These are phyloP conservation scores for Passiflora organensis DNA, from an alignment of 345 rosid genomes.

Conservation along the genomic window DNA sequence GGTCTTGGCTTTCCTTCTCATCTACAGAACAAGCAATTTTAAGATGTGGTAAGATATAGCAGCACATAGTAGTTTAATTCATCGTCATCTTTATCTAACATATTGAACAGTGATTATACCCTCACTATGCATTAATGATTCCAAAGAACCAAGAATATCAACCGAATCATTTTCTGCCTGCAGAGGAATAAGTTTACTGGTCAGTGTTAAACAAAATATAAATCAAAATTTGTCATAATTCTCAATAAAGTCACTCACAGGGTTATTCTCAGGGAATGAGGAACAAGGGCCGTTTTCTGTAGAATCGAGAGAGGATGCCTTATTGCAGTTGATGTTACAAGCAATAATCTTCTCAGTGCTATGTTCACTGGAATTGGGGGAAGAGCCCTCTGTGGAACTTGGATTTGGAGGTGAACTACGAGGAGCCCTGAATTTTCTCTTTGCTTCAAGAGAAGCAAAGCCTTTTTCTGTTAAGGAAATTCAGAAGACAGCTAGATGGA, in stretches of 20 bases:
- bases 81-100: background rate
- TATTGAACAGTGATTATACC: slow-evolving; percentile 1
- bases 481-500: background rate
- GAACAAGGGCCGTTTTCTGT: slow-evolving; percentile 9
- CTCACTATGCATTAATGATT: slow-evolving; percentile 34
- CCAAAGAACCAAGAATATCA: slow-evolving; percentile 21
- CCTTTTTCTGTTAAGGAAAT: slow-evolving; percentile 58
- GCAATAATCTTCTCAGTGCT: slow-evolving; percentile 26
- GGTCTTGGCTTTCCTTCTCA: slow-evolving; percentile 17
- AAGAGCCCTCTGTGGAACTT: slow-evolving; percentile 33
- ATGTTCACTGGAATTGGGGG: slow-evolving; percentile 27
- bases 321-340: slow-evolving; percentile 24
- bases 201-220: slow-evolving; percentile 3
- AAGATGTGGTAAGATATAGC: slow-evolving; percentile 3
- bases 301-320: slow-evolving; percentile 16
- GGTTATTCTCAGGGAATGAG: slow-evolving; percentile 15
- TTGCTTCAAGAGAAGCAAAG: slow-evolving; percentile 80
- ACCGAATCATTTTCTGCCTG: slow-evolving; percentile 42
- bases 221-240: slow-evolving; percentile 5
- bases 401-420: slow-evolving; percentile 41
- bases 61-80: background rate
- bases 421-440: slow-evolving; percentile 67
- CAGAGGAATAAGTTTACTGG: slow-evolving; percentile 10
- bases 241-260: slow-evolving; percentile 35
- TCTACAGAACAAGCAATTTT: slow-evolving; percentile 17